These are phyloP conservation scores for Purshia tridentata DNA, from an alignment of 306 rosid genomes.

Conservation along the genomic window DNA sequence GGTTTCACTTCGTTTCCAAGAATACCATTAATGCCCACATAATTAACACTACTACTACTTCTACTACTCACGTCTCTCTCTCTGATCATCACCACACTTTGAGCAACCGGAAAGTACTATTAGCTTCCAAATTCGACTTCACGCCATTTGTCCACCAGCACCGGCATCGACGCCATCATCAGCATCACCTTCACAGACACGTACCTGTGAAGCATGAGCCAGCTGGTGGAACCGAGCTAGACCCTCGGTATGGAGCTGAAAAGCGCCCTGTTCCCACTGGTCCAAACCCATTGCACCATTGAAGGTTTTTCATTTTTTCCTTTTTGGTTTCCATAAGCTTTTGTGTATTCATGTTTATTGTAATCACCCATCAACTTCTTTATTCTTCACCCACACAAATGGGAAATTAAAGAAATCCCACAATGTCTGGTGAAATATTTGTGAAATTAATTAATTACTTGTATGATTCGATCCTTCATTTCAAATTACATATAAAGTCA, in stretches of 20 bases:
- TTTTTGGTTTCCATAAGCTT: constrained; percentile 17
- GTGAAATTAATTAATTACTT: constrained; percentile 13
- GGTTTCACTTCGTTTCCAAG: constrained; percentile 22
- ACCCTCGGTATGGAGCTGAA: constrained; percentile 73
- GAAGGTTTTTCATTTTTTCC: constrained; percentile 24
- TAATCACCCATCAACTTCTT: constrained; percentile 6
- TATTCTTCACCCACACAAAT: not conserved
- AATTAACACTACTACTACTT: not conserved
- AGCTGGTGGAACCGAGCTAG: constrained; percentile 32
- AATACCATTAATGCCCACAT: not conserved
- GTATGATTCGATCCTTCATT: constrained; percentile 3
- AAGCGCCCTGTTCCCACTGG: constrained; percentile 91
- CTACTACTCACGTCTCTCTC: not conserved
- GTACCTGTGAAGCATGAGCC: constrained; percentile 9
- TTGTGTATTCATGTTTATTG: constrained; percentile 21
- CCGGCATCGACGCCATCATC: constrained; percentile 24
- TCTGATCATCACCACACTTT: constrained; percentile 3
- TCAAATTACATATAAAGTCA: not conserved
- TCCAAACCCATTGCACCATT: constrained; percentile 99
- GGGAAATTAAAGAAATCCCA: constrained; percentile 2
- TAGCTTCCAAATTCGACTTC: constrained; percentile 50
- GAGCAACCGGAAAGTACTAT: constrained; percentile 42
- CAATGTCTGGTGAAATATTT: constrained; percentile 22
- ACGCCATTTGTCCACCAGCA: constrained; percentile 44
- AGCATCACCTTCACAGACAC: constrained; percentile 20